Evolutionary conservation across 2,329 filamentous ascomycete species (phyloP).

Genomic region (Hirsutella thompsonii): DNA sequence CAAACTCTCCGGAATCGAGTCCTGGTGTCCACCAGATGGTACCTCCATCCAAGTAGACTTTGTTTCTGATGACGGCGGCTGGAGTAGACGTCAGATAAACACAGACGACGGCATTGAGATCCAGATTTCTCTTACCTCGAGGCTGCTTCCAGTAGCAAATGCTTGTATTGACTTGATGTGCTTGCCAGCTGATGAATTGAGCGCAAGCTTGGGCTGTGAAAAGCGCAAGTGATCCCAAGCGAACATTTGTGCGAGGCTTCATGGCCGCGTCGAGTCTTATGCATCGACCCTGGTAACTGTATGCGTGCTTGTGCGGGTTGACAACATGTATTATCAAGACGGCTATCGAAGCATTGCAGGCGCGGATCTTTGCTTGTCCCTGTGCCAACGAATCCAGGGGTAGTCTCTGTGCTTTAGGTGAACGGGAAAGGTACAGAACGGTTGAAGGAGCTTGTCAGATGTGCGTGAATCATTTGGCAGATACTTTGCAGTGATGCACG

Average conservation of each 20-base stretch:
- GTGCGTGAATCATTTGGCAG: too few species aligned
- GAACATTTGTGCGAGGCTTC: conserved; percentile 6
- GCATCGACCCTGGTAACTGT: neutral
- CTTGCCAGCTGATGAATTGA: conserved; percentile 34
- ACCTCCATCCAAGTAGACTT: conserved; percentile 54
- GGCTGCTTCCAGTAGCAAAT: conserved; percentile 45
- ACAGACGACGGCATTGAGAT: neutral
- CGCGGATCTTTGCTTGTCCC: too few species aligned
- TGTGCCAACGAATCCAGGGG: too few species aligned
- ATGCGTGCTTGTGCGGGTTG: too few species aligned
- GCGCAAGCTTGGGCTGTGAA: conserved; percentile 12
- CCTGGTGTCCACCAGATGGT: conserved; percentile 38
- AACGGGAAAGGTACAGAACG: too few species aligned
- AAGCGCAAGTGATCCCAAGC: conserved; percentile 8
- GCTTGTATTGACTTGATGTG: conserved; percentile 39
- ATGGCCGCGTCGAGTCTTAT: conserved; percentile 4
- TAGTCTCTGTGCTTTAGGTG: too few species aligned
- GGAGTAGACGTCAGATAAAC: conserved; percentile 9
- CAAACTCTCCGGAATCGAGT: conserved; percentile 28
- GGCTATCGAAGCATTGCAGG: too few species aligned
- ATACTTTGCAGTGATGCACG: neutral
- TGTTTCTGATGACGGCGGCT: conserved; percentile 48
- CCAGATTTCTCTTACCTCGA: conserved; percentile 20
- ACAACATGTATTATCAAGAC: too few species aligned
- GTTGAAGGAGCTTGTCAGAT: too few species aligned